These are phyloP conservation scores for Blastobotrys capitulatus DNA, from an alignment of 1,139 yeast species.

Conservation along the genomic window DNA sequence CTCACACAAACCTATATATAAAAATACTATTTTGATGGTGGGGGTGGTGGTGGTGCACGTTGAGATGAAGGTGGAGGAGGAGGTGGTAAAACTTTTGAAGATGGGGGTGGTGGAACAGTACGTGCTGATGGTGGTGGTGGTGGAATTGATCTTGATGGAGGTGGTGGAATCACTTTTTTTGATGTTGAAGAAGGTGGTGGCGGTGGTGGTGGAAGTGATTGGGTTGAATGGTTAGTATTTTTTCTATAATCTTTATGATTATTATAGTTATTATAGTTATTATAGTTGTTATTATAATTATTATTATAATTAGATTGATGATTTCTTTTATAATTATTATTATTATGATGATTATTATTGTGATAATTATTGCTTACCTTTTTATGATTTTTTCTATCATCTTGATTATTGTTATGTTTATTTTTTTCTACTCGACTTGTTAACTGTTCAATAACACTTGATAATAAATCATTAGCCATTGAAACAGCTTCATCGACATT, in stretches of 20 bases:
- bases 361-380: no score
- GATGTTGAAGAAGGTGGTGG: background rate
- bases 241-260: no score
- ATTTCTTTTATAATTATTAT: no score
- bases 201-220: background rate
- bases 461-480: conserved; percentile 32
- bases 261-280: no score
- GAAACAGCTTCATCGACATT: conserved; percentile 29
- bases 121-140: conserved; percentile 6
- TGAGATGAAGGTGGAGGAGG: conserved; percentile 12
- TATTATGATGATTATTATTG: no score
- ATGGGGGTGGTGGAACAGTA: conserved; percentile 7
- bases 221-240: no score
- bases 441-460: conserved; percentile 27
- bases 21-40: no score
- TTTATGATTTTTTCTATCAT: background rate
- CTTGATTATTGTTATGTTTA: background rate
- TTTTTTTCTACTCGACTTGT: conserved; percentile 15
- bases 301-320: no score
- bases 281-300: no score
- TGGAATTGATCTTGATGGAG: no score
- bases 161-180: no score
- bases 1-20: no score
- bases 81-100: conserved; percentile 12
- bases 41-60: conserved; percentile 17